Evolutionary conservation across 495 filamentous ascomycete genomes (phyloP), one percentile per base, ranked within the genome.

Genomic region (Corynascus novoguineensis): DNA sequence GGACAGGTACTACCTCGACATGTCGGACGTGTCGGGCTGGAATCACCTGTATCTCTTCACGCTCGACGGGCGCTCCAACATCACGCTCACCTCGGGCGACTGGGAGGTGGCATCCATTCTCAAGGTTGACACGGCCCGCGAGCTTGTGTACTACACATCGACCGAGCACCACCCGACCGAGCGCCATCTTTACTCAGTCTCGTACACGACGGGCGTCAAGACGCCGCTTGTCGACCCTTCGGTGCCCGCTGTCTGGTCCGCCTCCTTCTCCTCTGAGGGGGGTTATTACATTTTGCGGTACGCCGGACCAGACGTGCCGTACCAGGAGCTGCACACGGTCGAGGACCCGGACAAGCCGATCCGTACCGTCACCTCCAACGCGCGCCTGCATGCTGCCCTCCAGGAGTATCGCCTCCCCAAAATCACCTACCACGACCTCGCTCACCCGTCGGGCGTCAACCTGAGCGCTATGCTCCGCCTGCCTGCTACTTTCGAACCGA

Each of bases 261-360:
- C 79, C 1, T 81, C 78, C 17, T 83, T 83, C 64, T 82, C 80
- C 7, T 64, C 73, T 14, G 63, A 37, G 14, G 79, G 76, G 7
- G 73, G 72, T 9, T 84, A 76, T 64, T 83, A 82, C 65, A 75
- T 84, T 49, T 76, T 80, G 9, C 73, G 69, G 52, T 84, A 84
- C 62, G 66, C 64, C 32, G 81, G 81, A 12, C 81, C 81, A 2
- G 73, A 79, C 47, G 69, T 84, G 0, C 80, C 81, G 0, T 81
- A 79, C 58, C 81, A 84, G 53, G 72, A 77, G 29, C 69, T 84
- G 12, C 80, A 81, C 66, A 67, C 72, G 0, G 61, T 75, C 37
- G 71, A 78, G 51, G 68, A 70, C 15, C 75, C 75, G 8, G 69
- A 55, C 2, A 67, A 49, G 6, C 72, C 77, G 2, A 63, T 83